A percentile compares a stretch with the other conserved stretches of the same genome.
Evolutionary conservation across 2,329 filamentous ascomycete species (phyloP).

Genomic region (Bipolaris oryzae): DNA sequence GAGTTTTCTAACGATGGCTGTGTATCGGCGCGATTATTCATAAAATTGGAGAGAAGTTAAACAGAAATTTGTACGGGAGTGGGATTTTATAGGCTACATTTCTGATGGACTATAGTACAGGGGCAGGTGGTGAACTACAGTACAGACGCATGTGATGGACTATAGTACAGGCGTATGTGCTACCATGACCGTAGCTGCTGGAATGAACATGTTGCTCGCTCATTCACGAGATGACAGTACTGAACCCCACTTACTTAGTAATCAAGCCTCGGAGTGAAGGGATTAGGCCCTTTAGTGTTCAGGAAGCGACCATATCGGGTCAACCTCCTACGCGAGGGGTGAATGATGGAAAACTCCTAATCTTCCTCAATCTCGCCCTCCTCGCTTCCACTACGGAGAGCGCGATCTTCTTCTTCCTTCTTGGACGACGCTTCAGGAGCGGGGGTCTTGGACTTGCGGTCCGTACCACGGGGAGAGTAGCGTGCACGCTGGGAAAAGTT

Average conservation of each 20-base stretch:
- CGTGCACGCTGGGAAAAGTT: constrained; percentile 50
- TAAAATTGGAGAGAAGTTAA: not conserved
- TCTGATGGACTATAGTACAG: not conserved
- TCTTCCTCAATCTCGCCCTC: constrained; percentile 96
- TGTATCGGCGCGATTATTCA: too few species aligned
- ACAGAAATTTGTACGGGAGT: not conserved
- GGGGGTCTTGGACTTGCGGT: constrained; percentile 65
- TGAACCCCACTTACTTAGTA: constrained; percentile 12
- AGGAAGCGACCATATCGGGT: not conserved
- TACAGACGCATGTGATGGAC: not conserved
- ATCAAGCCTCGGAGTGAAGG: too few species aligned
- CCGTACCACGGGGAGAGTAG: constrained; percentile 60
- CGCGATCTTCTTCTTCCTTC: constrained; percentile 62
- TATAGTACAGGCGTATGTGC: not conserved
- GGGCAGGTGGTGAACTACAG: not conserved
- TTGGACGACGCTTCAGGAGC: constrained; percentile 44
- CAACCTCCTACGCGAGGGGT: constrained; percentile 7
- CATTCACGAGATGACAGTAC: constrained; percentile 1
- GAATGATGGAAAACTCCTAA: constrained; percentile 33
- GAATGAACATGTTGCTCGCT: not conserved
- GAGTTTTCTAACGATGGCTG: too few species aligned
- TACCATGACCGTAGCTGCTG: not conserved
- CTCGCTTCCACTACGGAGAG: constrained; percentile 85
- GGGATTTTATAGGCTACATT: not conserved
- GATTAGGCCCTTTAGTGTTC: too few species aligned